Base-by-base conservation (phyloP, 306 rosid species). In the Heteromeles arbutifolia region DNA sequence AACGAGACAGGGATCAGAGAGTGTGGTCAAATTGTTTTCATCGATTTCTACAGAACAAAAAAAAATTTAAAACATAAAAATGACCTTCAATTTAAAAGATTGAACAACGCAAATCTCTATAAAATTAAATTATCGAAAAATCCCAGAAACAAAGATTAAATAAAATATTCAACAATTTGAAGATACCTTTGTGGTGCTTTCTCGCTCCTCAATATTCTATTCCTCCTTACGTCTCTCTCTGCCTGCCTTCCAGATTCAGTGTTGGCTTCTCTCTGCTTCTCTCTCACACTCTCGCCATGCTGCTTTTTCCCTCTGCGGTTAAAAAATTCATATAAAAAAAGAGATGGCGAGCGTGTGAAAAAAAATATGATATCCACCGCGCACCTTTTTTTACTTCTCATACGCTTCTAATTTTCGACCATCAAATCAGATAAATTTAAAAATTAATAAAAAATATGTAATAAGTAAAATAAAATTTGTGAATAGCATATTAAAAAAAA, bases 51-150 rank as follows among this genome's bases (percentile, higher is more conserved):
- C 34, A 31, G 73, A 76, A 4, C 53, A 5, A 52, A 1, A 3
- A 31, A 31, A 76, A 37, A 5, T 48, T 24, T 3, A n/a, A 64
- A 32, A 76, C 4, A 56, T 8, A 9, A 41, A 58, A 39, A 43
- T n/a, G 39, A 67, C 67, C 63, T 31, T 11, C 73, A 69, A 61
- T 48, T 11, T 70, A 69, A 61, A n/a, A n/a, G 65, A 80, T 69
- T 70, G 25, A 72, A 65, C 84, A 62, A 72, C 88, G 82, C 89
- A 85, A 88, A 90, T 86, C 88, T 90, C 91, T 29, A 88, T 79
- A 52, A 14, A 31, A 28, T 41, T 3, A 8, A 15, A 53, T 43
- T 24, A 67, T 74, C 11, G 45, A 31, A 76, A 66, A 66, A 74
- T 32, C 48, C 29, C 53, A 69, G 18, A 29, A 11, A 5, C 24